Conservation (phyloP, 805 yeast genomes). For the Pichia paraexigua region DNA sequence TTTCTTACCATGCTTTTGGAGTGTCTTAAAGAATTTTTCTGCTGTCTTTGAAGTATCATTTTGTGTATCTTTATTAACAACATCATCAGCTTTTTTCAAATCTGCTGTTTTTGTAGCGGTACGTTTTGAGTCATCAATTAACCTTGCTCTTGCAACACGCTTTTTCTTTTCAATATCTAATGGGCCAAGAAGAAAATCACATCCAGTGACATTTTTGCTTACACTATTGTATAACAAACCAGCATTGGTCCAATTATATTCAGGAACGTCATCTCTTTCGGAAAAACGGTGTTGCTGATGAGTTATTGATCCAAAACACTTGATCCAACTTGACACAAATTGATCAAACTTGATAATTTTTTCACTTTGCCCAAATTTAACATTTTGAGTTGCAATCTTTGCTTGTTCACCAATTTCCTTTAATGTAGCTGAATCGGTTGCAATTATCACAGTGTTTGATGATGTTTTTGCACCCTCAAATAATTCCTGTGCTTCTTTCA, state of each 20-base stretch:
- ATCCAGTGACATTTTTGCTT: constrained; percentile 40
- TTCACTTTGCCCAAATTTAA: constrained; percentile 50
- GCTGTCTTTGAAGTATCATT: constrained; percentile 61
- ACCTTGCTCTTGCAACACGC: constrained; percentile 27
- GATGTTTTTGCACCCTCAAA: constrained; percentile 35
- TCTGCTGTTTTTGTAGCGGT: constrained; percentile 44
- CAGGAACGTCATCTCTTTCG: constrained; percentile 13
- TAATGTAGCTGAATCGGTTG: constrained; percentile 60
- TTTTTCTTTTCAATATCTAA: constrained; percentile 49
- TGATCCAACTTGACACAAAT: constrained; percentile 34
- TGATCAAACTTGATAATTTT: constrained; percentile 42
- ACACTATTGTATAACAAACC: constrained; percentile 44
- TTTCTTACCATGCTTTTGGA: constrained; percentile 24
- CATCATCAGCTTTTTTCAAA: constrained; percentile 42
- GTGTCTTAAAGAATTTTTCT: constrained; percentile 36
- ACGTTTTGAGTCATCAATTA: constrained; percentile 36
- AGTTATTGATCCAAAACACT: constrained; percentile 22
- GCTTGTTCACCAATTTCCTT: constrained; percentile 54
- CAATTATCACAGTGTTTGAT: constrained; percentile 34
- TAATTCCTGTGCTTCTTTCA: constrained; percentile 39
- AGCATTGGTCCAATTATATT: constrained; percentile 50
- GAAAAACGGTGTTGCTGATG: neutral
- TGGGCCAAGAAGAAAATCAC: constrained; percentile 67
- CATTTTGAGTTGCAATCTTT: constrained; percentile 52
- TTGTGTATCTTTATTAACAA: constrained; percentile 39